Base-by-base conservation (phyloP, 495 filamentous ascomycete genomes). In the Lasiosphaeris hirsuta region DNA sequence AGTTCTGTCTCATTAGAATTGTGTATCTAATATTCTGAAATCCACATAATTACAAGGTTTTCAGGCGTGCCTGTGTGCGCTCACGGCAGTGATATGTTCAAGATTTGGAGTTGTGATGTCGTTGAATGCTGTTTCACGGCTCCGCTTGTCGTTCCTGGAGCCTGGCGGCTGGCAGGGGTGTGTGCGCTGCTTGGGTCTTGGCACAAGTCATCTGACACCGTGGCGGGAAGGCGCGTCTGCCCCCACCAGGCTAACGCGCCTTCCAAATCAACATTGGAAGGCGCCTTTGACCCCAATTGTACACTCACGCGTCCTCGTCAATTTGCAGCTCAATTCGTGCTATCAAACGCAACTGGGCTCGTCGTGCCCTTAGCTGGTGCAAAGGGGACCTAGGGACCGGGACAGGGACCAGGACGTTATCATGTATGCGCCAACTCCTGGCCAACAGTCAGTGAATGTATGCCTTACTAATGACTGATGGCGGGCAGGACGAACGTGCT, bases 401-500 rank as follows among this genome's bases (percentile, higher is more conserved):
- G n/a, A n/a, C 23, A n/a, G 11, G 11, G 40, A 23, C 8, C 35
- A 37, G 17, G 10, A 9, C 15, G 23, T 15, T 44, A 7, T 35
- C 8, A 42, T 47, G 34, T n/a, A 18, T 14, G 34, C 3, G 33
- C 33, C 17, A 35, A 35, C 14, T 0, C 23, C 35, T 37, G 30
- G 30, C 23, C 23, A 30, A 47, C 10, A 10, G 5, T 51, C 13
- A 10, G 13, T 8, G 6, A 18, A 10, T n/a, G 40, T 30, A 23
- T 18, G 11, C 51, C 13, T 44, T 35, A 23, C 50, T 44, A 13
- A 47, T 13, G 23, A 46, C 35, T 9, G 23, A 5, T 30, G 23
- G 23, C 23, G 23, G 23, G 10, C 47, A 62, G 49, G 59, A 40
- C 42, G 36, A 45, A 44, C 35, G 13, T 53, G 34, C 36, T 49